Conservation (phyloP, 2,329 filamentous ascomycete genomes). For the Botrytis fragariae region DNA sequence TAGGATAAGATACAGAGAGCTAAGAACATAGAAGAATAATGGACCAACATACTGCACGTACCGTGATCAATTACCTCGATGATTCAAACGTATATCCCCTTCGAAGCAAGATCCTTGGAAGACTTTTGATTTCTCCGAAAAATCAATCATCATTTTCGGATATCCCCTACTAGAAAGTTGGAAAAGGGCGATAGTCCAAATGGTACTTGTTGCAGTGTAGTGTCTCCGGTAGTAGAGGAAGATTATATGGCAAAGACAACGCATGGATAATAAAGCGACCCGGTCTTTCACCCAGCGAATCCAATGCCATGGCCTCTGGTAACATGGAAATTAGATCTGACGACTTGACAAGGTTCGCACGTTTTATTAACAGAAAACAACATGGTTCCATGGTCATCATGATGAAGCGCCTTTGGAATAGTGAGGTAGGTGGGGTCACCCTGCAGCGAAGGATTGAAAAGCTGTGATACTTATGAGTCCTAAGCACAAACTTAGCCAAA, state of each 20-base stretch:
- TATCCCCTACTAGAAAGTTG: neutral
- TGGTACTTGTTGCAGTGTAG: constrained; percentile 1
- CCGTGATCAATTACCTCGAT: neutral
- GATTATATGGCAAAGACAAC: constrained; percentile 13
- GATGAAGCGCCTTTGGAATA: constrained; percentile 12
- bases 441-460: constrained; percentile 17
- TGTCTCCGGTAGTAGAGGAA: constrained; percentile 11
- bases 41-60: neutral
- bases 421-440: constrained; percentile 8
- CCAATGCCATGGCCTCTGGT: constrained; percentile 27
- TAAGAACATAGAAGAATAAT: neutral
- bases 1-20: no score
- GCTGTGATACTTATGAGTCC: constrained; percentile 19
- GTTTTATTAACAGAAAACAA: constrained; percentile 20
- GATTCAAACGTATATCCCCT: neutral
- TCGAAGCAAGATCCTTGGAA: neutral
- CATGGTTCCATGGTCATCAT: constrained; percentile 1
- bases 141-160: neutral
- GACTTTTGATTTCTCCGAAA: neutral
- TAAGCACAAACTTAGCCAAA: constrained; percentile 20
- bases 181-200: neutral
- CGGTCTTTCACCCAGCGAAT: constrained; percentile 19
- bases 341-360: constrained; percentile 26
- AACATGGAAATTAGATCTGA: constrained; percentile 29
- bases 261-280: constrained; percentile 20